A percentile compares a stretch with the other conserved stretches of the same genome.
Evolutionary conservation across 768 basidiomycete species (phyloP).

Genomic region (Leccinum arenicola): DNA sequence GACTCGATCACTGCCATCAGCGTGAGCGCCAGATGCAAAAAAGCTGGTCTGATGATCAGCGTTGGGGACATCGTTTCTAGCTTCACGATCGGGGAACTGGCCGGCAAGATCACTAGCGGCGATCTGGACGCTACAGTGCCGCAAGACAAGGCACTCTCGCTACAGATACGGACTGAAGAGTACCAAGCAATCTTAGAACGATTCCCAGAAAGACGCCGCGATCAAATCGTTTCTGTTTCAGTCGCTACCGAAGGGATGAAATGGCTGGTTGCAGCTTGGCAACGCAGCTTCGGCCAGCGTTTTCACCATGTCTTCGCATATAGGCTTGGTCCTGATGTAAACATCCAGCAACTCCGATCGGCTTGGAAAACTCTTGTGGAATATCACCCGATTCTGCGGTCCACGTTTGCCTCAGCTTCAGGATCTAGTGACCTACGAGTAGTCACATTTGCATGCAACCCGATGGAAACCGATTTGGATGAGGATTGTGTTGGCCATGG

Average conservation of each 20-base stretch:
- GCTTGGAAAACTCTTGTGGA: slow-evolving; percentile 39
- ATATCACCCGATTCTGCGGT: slow-evolving; percentile 40
- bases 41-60: slow-evolving; percentile 32
- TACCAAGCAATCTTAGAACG: slow-evolving; percentile 8
- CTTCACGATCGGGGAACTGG: slow-evolving; percentile 26
- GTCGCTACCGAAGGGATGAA: slow-evolving; percentile 33
- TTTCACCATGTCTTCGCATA: slow-evolving; percentile 47
- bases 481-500: slow-evolving; percentile 8
- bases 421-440: slow-evolving; percentile 19
- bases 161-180: slow-evolving; percentile 13
- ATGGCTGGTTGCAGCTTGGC: slow-evolving; percentile 43
- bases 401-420: slow-evolving; percentile 35
- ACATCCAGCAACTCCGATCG: slow-evolving; percentile 25
- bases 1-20: slow-evolving; percentile 52
- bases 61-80: slow-evolving; percentile 35
- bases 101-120: slow-evolving; percentile 5
- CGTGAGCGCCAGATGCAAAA: slow-evolving; percentile 38
- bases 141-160: neutral
- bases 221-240: slow-evolving; percentile 19
- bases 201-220: slow-evolving; percentile 13
- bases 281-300: slow-evolving; percentile 37
- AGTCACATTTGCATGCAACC: slow-evolving; percentile 22
- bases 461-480: neutral
- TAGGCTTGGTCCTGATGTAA: slow-evolving; percentile 30
- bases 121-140: neutral